These are phyloP conservation scores for Vicia sativa DNA, from an alignment of 306 rosid genomes.

Conservation along the genomic window DNA sequence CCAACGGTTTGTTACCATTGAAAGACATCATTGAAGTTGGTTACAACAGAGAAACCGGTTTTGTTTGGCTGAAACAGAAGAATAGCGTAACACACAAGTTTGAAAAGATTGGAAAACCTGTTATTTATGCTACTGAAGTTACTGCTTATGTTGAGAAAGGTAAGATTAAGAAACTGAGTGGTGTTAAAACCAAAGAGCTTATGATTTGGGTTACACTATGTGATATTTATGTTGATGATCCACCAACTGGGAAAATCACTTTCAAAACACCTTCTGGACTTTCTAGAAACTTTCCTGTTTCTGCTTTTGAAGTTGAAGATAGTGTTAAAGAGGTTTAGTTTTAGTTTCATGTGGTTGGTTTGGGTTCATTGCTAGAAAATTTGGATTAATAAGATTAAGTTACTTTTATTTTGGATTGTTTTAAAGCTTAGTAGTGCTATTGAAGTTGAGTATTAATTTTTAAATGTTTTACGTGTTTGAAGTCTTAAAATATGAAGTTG, in stretches of 20 bases:
- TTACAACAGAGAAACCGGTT: conserved; percentile 60
- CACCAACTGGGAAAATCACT: conserved; percentile 74
- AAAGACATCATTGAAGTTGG: conserved; percentile 83
- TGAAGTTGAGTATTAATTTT: too few relatives aligned
- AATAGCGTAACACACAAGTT: conserved; percentile 69
- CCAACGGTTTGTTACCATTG: conserved; percentile 77
- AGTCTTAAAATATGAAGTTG: too few relatives aligned
- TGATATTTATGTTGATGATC: conserved; percentile 72
- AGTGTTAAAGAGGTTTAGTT: conserved; percentile 43
- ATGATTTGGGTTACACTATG: conserved; percentile 68
- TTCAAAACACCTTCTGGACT: conserved; percentile 71
- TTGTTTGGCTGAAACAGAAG: conserved; percentile 89
- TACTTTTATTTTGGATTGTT: too few relatives aligned
- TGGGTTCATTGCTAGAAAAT: neutral
- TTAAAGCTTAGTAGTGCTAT: too few relatives aligned
- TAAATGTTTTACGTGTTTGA: too few relatives aligned
- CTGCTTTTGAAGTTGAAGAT: conserved; percentile 62
- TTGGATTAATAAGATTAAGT: neutral
- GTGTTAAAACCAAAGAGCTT: conserved; percentile 88
- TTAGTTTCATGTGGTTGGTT: neutral
- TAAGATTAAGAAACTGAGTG: conserved; percentile 76
- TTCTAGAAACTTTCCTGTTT: conserved; percentile 57
- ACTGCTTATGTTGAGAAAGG: conserved; percentile 61
- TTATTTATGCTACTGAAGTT: conserved; percentile 63
- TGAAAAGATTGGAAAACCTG: conserved; percentile 69